Conservation (phyloP, 139 green algal species). For the Coelastrella sp. region DNA sequence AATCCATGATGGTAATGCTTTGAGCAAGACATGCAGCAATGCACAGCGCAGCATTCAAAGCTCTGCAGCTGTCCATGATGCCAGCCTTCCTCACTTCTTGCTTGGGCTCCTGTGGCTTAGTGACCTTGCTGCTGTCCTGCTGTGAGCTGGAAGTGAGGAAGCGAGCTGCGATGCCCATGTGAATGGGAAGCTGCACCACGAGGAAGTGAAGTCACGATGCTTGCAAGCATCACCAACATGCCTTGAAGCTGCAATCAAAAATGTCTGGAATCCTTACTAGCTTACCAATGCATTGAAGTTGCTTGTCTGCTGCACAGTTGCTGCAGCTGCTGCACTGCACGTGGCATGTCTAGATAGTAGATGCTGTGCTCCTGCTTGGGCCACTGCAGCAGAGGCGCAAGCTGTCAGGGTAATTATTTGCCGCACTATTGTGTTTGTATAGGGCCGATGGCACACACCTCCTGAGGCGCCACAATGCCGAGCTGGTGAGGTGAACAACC, state of each 20-base stretch:
- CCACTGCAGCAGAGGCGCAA: neutral
- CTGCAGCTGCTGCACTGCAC: slow-evolving; percentile 15
- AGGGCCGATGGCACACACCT: neutral
- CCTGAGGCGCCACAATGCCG: slow-evolving; percentile 5
- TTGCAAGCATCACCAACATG: neutral
- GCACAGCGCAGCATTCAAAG: neutral
- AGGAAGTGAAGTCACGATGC: neutral
- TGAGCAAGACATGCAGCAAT: neutral
- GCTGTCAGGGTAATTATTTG: neutral
- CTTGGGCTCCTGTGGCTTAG: neutral
- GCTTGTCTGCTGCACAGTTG: slow-evolving; percentile 1
- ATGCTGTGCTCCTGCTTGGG: slow-evolving; percentile 34
- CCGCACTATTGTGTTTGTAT: neutral
- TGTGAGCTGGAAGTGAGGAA: slow-evolving; percentile 27
- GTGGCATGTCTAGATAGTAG: slow-evolving; percentile 5
- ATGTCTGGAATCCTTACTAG: too few relatives aligned
- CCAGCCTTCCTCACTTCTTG: neutral
- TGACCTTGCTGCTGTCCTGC: neutral
- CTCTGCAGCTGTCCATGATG: neutral
- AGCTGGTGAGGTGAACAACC: slow-evolving; percentile 3
- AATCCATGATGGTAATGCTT: too few relatives aligned
- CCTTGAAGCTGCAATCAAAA: too few relatives aligned
- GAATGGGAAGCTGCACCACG: slow-evolving; percentile 14
- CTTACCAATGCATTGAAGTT: neutral
- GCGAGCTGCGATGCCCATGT: slow-evolving; percentile 35